phyloP scores from a whole-genome alignment of 768 basidiomycete genomes.

The Tulasnella sp. region DNA sequence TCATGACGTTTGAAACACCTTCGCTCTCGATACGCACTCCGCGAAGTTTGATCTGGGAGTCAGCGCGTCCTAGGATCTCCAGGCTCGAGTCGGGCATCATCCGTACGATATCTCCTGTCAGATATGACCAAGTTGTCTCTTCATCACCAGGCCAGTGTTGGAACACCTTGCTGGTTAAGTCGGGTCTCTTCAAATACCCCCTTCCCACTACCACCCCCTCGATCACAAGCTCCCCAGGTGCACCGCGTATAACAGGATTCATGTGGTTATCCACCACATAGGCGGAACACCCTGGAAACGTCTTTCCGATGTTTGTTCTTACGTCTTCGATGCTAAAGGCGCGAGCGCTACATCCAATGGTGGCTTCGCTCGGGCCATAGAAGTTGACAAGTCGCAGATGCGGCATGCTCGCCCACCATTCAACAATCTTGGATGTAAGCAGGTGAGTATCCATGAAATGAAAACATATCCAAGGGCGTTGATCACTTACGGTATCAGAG shows the following conservation, averaged over 20 bases:
- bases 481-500: constrained; percentile 32
- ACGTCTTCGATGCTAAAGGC: constrained; percentile 31
- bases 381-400: background rate
- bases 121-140: too few species aligned
- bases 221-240: constrained; percentile 38
- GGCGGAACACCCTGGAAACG: too few species aligned
- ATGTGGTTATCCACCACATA: too few species aligned
- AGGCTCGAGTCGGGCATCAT: constrained; percentile 22
- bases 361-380: constrained; percentile 37
- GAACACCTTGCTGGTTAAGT: constrained; percentile 35
- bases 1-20: too few species aligned
- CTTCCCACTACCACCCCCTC: constrained; percentile 38
- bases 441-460: constrained; percentile 37
- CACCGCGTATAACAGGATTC: too few species aligned
- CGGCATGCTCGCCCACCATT: constrained; percentile 26
- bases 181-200: constrained; percentile 36
- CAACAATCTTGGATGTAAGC: constrained; percentile 37
- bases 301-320: constrained; percentile 34
- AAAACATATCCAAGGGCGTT: constrained; percentile 28
- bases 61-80: constrained; percentile 39
- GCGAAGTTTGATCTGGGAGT: constrained; percentile 39
- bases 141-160: constrained; percentile 34
- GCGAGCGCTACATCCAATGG: constrained; percentile 39
- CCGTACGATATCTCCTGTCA: constrained; percentile 34
- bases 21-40: constrained; percentile 46